Conservation (phyloP, 139 green algal species). For the Limnomonas spitsbergensis region DNA sequence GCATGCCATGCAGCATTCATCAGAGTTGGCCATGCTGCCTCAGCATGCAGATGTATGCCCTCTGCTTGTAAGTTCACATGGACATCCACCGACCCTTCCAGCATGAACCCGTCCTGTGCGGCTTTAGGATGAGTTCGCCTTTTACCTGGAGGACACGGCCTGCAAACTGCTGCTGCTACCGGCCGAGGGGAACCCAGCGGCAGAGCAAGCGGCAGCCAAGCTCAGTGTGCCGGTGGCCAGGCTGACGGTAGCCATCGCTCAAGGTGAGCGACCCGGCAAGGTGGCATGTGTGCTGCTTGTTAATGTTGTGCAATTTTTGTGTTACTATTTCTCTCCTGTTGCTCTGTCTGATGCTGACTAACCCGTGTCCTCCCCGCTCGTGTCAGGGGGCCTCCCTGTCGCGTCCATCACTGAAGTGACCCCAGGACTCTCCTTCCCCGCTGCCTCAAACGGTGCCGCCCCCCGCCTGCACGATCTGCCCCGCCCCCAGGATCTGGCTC, state of each 20-base stretch:
- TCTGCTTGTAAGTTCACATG: too few relatives aligned
- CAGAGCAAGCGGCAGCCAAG: slow-evolving; percentile 38
- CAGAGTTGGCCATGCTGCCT: too few relatives aligned
- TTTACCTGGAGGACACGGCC: slow-evolving; percentile 66
- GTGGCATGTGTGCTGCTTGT: too few relatives aligned
- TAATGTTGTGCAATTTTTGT: too few relatives aligned
- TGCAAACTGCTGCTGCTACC: slow-evolving; percentile 67
- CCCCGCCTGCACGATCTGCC: slow-evolving; percentile 28
- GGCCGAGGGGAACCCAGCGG: slow-evolving; percentile 36
- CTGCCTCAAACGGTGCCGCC: not conserved
- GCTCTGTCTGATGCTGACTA: too few relatives aligned
- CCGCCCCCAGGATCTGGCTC: slow-evolving; percentile 48
- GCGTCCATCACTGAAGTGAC: slow-evolving; percentile 8
- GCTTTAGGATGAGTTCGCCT: slow-evolving; percentile 68
- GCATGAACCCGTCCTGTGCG: too few relatives aligned
- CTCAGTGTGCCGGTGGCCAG: slow-evolving; percentile 29
- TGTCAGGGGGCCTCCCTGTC: not conserved
- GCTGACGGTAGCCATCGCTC: not conserved
- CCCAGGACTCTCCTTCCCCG: not conserved
- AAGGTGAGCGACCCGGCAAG: not conserved
- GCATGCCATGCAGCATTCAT: too few relatives aligned
- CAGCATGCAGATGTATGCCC: too few relatives aligned
- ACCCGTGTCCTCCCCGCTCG: too few relatives aligned
- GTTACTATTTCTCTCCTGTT: too few relatives aligned
- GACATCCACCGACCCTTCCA: too few relatives aligned